Evolutionary conservation across 306 rosid genomes (phyloP).

Genomic region (Sindora glabra): DNA sequence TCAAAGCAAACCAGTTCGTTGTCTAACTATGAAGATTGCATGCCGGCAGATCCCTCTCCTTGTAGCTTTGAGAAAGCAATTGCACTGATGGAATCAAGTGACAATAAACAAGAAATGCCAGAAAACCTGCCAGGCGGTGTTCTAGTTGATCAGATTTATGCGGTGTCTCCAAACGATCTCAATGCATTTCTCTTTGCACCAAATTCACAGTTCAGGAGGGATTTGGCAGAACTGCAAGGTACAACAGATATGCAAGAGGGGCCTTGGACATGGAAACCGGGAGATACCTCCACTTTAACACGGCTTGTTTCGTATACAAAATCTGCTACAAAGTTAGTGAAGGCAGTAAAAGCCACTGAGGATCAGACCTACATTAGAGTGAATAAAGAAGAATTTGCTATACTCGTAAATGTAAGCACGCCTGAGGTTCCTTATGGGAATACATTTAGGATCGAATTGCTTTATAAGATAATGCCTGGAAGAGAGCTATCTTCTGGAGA

Average conservation of each 20-base stretch:
- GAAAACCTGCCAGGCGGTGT: constrained; percentile 62
- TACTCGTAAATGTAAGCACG: constrained; percentile 47
- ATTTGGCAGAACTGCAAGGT: constrained; percentile 56
- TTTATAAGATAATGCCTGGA: constrained; percentile 74
- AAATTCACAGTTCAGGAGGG: constrained; percentile 56
- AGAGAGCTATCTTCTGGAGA: constrained; percentile 48
- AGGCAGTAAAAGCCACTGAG: constrained; percentile 62
- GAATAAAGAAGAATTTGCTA: constrained; percentile 47
- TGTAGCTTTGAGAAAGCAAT: constrained; percentile 63
- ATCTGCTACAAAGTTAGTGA: constrained; percentile 60
- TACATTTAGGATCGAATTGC: constrained; percentile 59
- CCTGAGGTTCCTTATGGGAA: constrained; percentile 88
- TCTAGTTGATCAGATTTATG: constrained; percentile 56
- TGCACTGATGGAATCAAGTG: constrained; percentile 38
- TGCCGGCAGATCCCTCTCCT: constrained; percentile 28
- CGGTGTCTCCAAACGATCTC: constrained; percentile 38
- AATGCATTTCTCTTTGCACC: constrained; percentile 63
- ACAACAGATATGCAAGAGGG: constrained; percentile 57
- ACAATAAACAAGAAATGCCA: constrained; percentile 44
- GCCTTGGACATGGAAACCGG: constrained; percentile 64
- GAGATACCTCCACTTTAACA: constrained; percentile 44
- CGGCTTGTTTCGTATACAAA: constrained; percentile 52
- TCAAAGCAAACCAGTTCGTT: constrained; percentile 40
- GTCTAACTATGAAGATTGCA: constrained; percentile 49
- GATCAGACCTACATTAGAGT: constrained; percentile 71